phyloP scores from a whole-genome alignment of 352 stramenopile genomes.

The Phytophthora palmivora region DNA sequence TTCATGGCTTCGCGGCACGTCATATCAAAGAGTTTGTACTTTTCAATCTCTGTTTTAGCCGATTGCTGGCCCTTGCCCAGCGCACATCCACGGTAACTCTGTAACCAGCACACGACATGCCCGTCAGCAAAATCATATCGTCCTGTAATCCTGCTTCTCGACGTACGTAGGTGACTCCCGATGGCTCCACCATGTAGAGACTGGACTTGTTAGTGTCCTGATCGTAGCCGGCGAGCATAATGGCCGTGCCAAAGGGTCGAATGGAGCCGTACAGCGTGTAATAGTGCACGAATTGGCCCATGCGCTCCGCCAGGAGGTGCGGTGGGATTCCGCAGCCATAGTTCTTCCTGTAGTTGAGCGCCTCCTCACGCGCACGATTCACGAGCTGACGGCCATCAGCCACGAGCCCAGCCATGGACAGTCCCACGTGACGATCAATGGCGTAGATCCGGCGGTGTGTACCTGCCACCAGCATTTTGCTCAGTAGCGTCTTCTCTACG shows the following conservation, averaged over 20 bases:
- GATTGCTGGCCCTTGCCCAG: conserved; percentile 98
- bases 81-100: conserved; percentile 97
- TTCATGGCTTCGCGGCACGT: conserved; percentile 96
- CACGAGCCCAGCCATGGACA: conserved; percentile 96
- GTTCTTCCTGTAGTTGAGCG: conserved; percentile 95
- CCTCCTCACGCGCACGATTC: conserved; percentile 95
- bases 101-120: conserved; percentile 29
- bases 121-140: conserved; percentile 1
- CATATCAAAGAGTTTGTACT: conserved; percentile 96
- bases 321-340: conserved; percentile 95
- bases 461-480: conserved; percentile 92
- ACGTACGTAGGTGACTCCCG: conserved; percentile 90
- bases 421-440: conserved; percentile 93
- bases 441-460: conserved; percentile 88
- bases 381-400: conserved; percentile 97
- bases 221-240: conserved; percentile 97
- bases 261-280: conserved; percentile 98
- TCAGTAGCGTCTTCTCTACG: conserved; percentile 96
- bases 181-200: conserved; percentile 94
- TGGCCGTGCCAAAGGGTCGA: conserved; percentile 95
- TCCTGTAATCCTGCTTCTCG: neutral
- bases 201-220: conserved; percentile 90
- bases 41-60: conserved; percentile 99
- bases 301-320: conserved; percentile 93
- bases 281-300: conserved; percentile 98